A percentile compares a stretch with the other conserved stretches of the same genome.
Evolutionary conservation across 2,329 filamentous ascomycete species (phyloP).

Genomic region (Cordyceps farinosa): DNA sequence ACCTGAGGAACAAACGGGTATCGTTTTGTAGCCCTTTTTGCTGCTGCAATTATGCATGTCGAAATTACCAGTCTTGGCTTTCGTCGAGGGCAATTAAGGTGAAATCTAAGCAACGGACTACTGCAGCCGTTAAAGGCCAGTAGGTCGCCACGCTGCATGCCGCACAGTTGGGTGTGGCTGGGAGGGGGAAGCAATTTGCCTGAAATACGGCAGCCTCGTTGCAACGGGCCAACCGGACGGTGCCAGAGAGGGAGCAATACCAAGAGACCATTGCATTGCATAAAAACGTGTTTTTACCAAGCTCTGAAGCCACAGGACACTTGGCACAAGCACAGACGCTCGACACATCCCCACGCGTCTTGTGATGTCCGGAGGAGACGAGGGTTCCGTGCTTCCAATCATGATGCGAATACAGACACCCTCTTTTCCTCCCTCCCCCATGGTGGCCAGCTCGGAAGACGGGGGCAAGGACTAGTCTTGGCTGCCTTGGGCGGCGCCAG

Average conservation of each 20-base stretch:
- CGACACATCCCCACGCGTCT: background rate
- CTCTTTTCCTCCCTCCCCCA: background rate
- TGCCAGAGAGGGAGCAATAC: no score
- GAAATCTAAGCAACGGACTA: background rate
- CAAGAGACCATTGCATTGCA: no score
- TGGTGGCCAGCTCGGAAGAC: background rate
- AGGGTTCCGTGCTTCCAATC: background rate
- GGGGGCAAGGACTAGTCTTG: no score
- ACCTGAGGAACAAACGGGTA: background rate
- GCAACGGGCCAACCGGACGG: background rate
- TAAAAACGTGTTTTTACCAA: background rate
- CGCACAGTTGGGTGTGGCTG: background rate
- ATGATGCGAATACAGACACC: background rate
- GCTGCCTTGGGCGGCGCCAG: no score
- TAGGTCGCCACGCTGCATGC: background rate
- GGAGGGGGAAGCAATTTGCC: background rate
- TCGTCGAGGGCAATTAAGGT: background rate
- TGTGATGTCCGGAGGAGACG: background rate
- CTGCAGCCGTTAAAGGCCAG: background rate
- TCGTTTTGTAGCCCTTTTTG: background rate
- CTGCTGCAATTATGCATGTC: background rate
- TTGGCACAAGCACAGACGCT: conserved; percentile 4
- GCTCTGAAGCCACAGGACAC: conserved; percentile 3
- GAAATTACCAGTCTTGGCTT: background rate
- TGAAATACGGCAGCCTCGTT: background rate